Percentiles rank a stretch among this genome's conserved stretches.
phyloP scores from a whole-genome alignment of 208 protist species.

The Acanthamoeba triangularis region DNA sequence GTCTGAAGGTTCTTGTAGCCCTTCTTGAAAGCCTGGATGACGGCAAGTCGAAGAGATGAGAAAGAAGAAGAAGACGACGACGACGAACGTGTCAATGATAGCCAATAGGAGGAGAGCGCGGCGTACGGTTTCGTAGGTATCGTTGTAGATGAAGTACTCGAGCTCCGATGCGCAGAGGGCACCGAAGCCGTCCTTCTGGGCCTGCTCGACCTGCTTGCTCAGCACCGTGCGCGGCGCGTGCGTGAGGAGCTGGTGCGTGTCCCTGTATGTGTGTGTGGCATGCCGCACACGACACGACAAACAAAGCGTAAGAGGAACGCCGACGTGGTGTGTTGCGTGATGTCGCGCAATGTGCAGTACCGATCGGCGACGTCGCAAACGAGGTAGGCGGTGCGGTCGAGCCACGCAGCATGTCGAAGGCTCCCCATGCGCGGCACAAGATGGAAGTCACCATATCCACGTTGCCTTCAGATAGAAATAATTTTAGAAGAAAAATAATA shows the following conservation, averaged over 20 bases:
- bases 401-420: slow-evolving; percentile 46
- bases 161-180: slow-evolving; percentile 35
- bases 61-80: background rate
- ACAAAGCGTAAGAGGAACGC: background rate
- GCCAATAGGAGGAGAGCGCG: too few relatives aligned
- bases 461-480: slow-evolving; percentile 43
- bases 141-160: slow-evolving; percentile 71
- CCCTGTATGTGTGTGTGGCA: slow-evolving; percentile 6
- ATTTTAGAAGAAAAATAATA: background rate
- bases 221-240: slow-evolving; percentile 40
- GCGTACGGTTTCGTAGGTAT: slow-evolving; percentile 19
- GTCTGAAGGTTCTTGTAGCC: slow-evolving; percentile 49
- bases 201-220: slow-evolving; percentile 24
- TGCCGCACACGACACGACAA: background rate
- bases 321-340: background rate
- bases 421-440: slow-evolving; percentile 30
- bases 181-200: background rate
- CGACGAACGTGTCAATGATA: too few relatives aligned
- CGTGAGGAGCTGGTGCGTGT: slow-evolving; percentile 10
- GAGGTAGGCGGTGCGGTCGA: slow-evolving; percentile 46
- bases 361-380: slow-evolving; percentile 21
- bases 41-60: background rate
- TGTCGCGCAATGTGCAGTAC: background rate
- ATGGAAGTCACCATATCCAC: slow-evolving; percentile 56
- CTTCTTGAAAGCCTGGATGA: slow-evolving; percentile 26